Evolutionary conservation across 2,329 filamentous ascomycete genomes (phyloP), one percentile per base, ranked within the genome.

Genomic region (Colletotrichum sidae): DNA sequence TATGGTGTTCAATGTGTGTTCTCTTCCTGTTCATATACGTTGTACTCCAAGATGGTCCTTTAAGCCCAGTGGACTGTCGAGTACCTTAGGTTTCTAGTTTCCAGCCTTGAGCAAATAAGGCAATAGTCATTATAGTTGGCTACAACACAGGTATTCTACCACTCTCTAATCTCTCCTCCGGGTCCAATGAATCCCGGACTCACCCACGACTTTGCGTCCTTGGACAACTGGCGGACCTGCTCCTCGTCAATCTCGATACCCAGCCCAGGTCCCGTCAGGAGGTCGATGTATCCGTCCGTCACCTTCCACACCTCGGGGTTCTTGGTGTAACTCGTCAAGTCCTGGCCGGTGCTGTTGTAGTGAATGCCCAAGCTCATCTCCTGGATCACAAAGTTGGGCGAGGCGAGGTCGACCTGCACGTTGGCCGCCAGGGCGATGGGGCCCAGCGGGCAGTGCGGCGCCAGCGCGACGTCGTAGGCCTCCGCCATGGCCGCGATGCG

Each of bases 301-400:
- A 93, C 86, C 45, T 87, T 80, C 81, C 90, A 92, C 0, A 92
- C 86, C 54, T 85, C 83, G 0, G 87, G 82, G 69, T 92, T 86
- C 71, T 85, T 86, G 2, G 88, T 81, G 72, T 93, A 93, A 34
- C 85, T 90, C 11, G 85, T 85, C 59, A 92, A 78, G 72, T 92
- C 90, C 69, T 88, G 82, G 2, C 86, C 83, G 2, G 86, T 88
- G 0, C 83, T 85, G 70, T 94, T 94, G 73, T 94, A 94, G 74
- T 94, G 92, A 70, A 94, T 94, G 0, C 91, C 92, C 37, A 93
- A 72, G 57, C 88, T 90, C 92, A 93, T 93, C 75, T 94, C 91
- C 72, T 92, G 88, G 38, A 94, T 93, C 0, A 84, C 86, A 73
- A 91, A 93, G 74, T 90, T 93, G 17, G 83, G 83, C 17, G 79